These are phyloP conservation scores for Aphanocladium album DNA, from an alignment of 2,329 filamentous ascomycete species.

Conservation along the genomic window DNA sequence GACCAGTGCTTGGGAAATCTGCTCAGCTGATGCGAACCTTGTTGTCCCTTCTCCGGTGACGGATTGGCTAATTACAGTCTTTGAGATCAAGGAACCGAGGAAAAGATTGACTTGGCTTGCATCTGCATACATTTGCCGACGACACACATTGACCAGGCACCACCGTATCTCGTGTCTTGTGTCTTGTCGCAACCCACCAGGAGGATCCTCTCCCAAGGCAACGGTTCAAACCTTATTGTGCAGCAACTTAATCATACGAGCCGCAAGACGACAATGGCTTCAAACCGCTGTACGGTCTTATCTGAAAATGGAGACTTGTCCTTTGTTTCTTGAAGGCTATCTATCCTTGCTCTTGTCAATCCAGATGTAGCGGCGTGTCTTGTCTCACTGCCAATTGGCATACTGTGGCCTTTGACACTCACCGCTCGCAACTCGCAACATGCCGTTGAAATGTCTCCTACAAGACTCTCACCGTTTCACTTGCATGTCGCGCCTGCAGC, in stretches of 20 bases:
- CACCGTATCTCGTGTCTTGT: background rate
- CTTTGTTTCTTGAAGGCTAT: background rate
- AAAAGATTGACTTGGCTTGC: too few relatives aligned
- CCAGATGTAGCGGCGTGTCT: too few relatives aligned
- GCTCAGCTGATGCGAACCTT: background rate
- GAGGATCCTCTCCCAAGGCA: constrained; percentile 1
- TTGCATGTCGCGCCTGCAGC: background rate
- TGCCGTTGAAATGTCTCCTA: background rate
- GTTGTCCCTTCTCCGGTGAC: background rate
- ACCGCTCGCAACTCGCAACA: background rate
- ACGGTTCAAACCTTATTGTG: constrained; percentile 1
- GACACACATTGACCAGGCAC: background rate
- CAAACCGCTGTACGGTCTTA: background rate
- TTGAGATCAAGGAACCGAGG: too few relatives aligned
- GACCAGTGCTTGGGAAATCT: background rate
- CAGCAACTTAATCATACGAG: background rate
- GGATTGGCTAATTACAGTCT: too few relatives aligned
- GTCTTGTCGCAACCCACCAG: background rate
- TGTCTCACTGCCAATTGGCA: too few relatives aligned
- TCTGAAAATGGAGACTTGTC: background rate
- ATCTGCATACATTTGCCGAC: too few relatives aligned
- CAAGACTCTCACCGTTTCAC: background rate
- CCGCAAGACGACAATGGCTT: background rate
- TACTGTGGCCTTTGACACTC: background rate
- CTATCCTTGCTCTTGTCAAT: too few relatives aligned